Evolutionary conservation across 306 rosid genomes (phyloP), one percentile per base, ranked within the genome.

Genomic region (Malus orientalis): DNA sequence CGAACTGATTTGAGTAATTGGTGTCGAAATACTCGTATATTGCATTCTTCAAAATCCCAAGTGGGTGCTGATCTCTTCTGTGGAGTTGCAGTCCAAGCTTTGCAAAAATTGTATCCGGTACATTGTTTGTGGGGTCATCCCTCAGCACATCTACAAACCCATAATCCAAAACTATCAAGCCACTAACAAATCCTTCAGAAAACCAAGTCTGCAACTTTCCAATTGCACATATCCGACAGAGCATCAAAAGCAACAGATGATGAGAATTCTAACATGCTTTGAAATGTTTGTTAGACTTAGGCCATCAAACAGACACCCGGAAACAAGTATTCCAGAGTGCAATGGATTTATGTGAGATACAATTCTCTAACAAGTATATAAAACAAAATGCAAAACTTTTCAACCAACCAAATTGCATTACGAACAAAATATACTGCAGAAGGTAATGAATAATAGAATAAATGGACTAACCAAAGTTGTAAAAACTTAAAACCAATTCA

Each of bases 61-160:
- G 90, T 5, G 97, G 98, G 75, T 92, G 98, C 20, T 91, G 86
- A 82, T 91, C 90, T 89, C 96, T 87, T 83, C 90, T 87, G 74
- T 96, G 99, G 79, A 96, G 96, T 79, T 96, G 96, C 96, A 91
- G 71, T 66, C 99, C 98, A 75, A 96, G 92, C 84, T 90, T 96
- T 6, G 92, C 79, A 76, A 89, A 96, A 67, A 96, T 92, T 4
- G 84, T 83, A 82, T 96, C 97, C 3, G 94, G 99, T 70, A 92
- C 98, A 81, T 96, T 96, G 83, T 96, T 96, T 54, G 96, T 89
- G 58, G 97, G 96, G 68, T 92, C 99, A 72, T 96, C 97, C 83
- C 79, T 91, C 89, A 96, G 80, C 78, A 96, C 91, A 87, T 96
- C 98, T 96, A 86, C 69, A 80, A 81, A 64, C 61, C 74, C 84